Evolutionary conservation across 1,139 yeast genomes (phyloP).

Genomic region (Lipomyces yarrowii): DNA sequence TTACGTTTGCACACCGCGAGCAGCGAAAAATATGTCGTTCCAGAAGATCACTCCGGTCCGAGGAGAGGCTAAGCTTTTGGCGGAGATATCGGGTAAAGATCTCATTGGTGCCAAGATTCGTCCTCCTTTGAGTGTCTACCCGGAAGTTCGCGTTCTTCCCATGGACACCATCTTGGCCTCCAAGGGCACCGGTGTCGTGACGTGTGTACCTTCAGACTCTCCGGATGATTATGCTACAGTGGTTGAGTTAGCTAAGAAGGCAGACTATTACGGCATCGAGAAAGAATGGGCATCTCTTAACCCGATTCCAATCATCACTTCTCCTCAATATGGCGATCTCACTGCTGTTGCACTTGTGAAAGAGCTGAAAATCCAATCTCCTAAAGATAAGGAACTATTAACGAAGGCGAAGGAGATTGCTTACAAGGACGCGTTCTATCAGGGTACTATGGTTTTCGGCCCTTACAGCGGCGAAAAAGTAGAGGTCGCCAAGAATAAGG

Average conservation of each 20-base stretch:
- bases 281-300: constrained; percentile 85
- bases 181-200: constrained; percentile 98
- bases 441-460: constrained; percentile 81
- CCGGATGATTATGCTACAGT: constrained; percentile 95
- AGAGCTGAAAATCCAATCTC: constrained; percentile 88
- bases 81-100: constrained; percentile 65
- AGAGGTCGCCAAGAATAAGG: constrained; percentile 86
- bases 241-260: constrained; percentile 80
- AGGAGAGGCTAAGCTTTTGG: constrained; percentile 69
- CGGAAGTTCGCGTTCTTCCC: constrained; percentile 82
- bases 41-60: constrained; percentile 90
- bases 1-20: constrained; percentile 89
- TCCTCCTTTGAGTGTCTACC: constrained; percentile 78
- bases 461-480: constrained; percentile 86
- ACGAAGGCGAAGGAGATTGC: constrained; percentile 94
- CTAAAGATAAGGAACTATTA: constrained; percentile 84
- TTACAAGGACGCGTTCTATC: constrained; percentile 95
- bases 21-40: constrained; percentile 97
- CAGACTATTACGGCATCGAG: constrained; percentile 85
- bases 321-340: constrained; percentile 85
- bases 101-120: constrained; percentile 84
- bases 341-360: constrained; percentile 87
- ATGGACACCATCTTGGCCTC: constrained; percentile 95
- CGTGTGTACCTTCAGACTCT: constrained; percentile 97
- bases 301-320: constrained; percentile 69